A percentile compares a stretch with the other conserved stretches of the same genome.
Conservation (phyloP, 202 grass and related monocot genomes). For the Setaria italica region DNA sequence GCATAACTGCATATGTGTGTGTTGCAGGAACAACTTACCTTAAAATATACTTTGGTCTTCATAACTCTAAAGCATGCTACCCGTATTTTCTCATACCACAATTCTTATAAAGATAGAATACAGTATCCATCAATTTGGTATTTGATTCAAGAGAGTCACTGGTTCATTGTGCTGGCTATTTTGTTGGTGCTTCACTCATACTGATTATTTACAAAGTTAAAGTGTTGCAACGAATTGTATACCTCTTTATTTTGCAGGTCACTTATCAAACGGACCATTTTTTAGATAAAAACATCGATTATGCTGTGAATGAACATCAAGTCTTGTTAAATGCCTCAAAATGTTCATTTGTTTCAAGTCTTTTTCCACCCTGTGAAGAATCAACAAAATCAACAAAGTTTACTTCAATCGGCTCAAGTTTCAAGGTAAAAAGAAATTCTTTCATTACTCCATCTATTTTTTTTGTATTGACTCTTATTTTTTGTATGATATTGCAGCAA, state of each 20-base stretch:
- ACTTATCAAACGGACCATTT: constrained; percentile 95
- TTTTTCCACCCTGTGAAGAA: constrained; percentile 90
- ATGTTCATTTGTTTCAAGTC: constrained; percentile 88
- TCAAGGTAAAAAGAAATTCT: constrained; percentile 70
- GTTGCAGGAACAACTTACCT: not conserved
- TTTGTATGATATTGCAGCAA: constrained; percentile 71
- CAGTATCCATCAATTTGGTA: constrained; percentile 22
- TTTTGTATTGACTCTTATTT: constrained; percentile 39
- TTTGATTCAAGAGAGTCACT: not conserved
- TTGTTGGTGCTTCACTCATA: not conserved
- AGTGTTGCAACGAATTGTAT: constrained; percentile 1
- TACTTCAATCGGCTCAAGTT: constrained; percentile 89
- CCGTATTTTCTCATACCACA: constrained; percentile 8
- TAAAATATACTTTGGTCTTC: not conserved
- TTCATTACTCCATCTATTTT: constrained; percentile 25
- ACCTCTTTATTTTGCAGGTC: constrained; percentile 65
- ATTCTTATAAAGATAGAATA: not conserved
- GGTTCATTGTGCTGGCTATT: constrained; percentile 19
- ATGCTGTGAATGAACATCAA: constrained; percentile 98
- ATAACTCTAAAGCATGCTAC: not conserved
- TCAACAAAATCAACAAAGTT: constrained; percentile 94
- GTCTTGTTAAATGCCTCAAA: constrained; percentile 81
- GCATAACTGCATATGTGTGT: constrained; percentile 1
- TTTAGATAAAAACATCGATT: constrained; percentile 99
- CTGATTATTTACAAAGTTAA: constrained; percentile 1